Conservation (phyloP, 495 filamentous ascomycete genomes). For the Entonaema liquescens region DNA sequence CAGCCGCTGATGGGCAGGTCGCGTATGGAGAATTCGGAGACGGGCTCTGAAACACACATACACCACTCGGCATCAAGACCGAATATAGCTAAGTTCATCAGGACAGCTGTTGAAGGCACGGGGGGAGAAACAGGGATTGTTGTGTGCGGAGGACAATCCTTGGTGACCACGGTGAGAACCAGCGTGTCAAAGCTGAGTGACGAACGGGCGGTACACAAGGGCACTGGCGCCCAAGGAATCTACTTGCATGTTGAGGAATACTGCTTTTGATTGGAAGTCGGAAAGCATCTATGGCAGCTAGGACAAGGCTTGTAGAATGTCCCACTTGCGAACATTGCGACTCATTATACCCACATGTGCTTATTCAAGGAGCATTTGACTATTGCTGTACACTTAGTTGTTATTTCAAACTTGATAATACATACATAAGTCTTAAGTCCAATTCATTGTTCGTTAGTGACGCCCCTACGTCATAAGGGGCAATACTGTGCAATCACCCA, state of each 20-base stretch:
- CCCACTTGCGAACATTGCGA: background rate
- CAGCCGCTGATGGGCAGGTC: constrained; percentile 31
- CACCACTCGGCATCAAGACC: constrained; percentile 51
- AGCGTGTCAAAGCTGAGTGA: constrained; percentile 77
- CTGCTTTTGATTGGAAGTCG: constrained; percentile 45
- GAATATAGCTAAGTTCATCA: constrained; percentile 56
- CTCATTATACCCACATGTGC: constrained; percentile 1
- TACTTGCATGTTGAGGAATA: constrained; percentile 62
- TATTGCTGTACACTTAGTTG: background rate
- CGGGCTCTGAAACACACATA: constrained; percentile 52
- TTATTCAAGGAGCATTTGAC: background rate
- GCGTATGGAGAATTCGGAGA: constrained; percentile 43
- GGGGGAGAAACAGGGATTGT: constrained; percentile 84
- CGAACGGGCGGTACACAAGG: constrained; percentile 89
- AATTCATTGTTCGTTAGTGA: background rate
- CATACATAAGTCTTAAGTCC: background rate
- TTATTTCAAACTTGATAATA: background rate
- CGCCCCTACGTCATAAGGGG: background rate
- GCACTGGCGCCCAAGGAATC: constrained; percentile 84
- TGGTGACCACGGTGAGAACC: constrained; percentile 71
- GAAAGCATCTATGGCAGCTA: background rate
- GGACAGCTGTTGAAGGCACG: constrained; percentile 71
- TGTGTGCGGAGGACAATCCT: constrained; percentile 76
- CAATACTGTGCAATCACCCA: background rate
- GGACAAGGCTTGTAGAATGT: background rate